Conservation (phyloP, 768 basidiomycete species). For the Fomitopsis pulvina region DNA sequence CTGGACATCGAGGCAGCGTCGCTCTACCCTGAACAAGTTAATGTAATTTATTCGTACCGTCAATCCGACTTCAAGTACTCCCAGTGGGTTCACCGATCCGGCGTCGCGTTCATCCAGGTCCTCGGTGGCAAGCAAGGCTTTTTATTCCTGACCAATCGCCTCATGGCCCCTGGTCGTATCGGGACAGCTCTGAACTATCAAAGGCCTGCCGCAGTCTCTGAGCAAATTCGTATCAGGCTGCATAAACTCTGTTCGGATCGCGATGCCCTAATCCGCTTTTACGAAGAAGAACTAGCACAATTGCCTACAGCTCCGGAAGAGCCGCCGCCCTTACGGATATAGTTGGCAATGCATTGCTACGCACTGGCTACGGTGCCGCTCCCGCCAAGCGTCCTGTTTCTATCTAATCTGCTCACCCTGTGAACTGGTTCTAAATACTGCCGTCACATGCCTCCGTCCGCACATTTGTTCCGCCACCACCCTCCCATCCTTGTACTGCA, state of each 20-base stretch:
- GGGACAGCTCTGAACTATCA: conserved; percentile 47
- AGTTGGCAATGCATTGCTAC: not conserved
- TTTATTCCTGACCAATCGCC: conserved; percentile 82
- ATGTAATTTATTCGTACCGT: conserved; percentile 88
- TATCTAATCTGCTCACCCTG: no score
- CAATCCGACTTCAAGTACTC: conserved; percentile 71
- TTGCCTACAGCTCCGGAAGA: conserved; percentile 43
- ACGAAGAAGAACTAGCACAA: conserved; percentile 59
- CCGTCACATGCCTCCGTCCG: no score
- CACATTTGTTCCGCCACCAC: no score
- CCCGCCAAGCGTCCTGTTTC: no score
- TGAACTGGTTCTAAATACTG: no score
- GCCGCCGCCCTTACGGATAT: conserved; percentile 46
- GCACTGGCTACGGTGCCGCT: no score
- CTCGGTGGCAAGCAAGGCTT: conserved; percentile 75
- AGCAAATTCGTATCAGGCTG: conserved; percentile 54
- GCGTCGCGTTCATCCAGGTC: conserved; percentile 87
- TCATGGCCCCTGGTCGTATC: conserved; percentile 68
- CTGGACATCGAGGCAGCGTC: conserved; percentile 74
- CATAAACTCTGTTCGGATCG: conserved; percentile 60
- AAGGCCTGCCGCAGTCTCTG: conserved; percentile 51
- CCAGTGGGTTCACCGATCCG: conserved; percentile 89
- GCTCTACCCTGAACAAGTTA: conserved; percentile 74
- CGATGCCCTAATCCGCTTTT: conserved; percentile 52
- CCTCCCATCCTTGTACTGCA: no score